Evolutionary conservation across 2,329 filamentous ascomycete genomes (phyloP), one percentile per base, ranked within the genome.

Genomic region (Leptographium wingfieldii): DNA sequence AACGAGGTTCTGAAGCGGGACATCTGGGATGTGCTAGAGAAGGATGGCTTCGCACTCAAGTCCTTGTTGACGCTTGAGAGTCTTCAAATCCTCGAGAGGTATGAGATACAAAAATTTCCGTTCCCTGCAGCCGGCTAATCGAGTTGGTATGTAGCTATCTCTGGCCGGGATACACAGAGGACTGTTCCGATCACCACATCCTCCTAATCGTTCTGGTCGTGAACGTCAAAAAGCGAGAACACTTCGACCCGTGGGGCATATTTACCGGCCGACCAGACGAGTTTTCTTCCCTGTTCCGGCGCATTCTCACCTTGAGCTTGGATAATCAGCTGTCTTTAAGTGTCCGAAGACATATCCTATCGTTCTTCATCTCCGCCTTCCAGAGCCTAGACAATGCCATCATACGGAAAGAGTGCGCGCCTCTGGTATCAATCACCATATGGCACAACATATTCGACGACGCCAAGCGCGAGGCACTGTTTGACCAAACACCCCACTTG

Each of bases 351-450:
- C 86, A 95, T 58, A 81, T 97, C n/a, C 77, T 99, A 27, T 87
- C 83, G 29, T 97, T 97, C 72, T 80, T 97, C 63, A 95, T 95
- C 57, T 84, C 86, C 65, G 89, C 92, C 43, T 99, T 96, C 70
- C 92, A 97, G 72, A 96, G 91, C 55, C 79, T 99, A 38, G 95
- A 99, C 71, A 92, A 85, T 69, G 82, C 83, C 46, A 82, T 95
- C 60, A 88, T 99, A 56, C 86, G 94, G 63, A 97, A 96, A 72
- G 94, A 99, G 76, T 97, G 94, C 72, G 94, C 92, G 7, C 90
- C 95, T 1, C 77, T 99, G 57, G 92, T 99, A 25, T 94, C 91
- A 14, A 96, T 99, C 67, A 87, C 89, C 1, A 90, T 94, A 67
- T 99, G 94, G 94, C 90, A 97, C 68, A 95, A 96, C 69, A 75